These are phyloP conservation scores for Ephemerocybe angulata DNA, from an alignment of 768 basidiomycete species.

Conservation along the genomic window DNA sequence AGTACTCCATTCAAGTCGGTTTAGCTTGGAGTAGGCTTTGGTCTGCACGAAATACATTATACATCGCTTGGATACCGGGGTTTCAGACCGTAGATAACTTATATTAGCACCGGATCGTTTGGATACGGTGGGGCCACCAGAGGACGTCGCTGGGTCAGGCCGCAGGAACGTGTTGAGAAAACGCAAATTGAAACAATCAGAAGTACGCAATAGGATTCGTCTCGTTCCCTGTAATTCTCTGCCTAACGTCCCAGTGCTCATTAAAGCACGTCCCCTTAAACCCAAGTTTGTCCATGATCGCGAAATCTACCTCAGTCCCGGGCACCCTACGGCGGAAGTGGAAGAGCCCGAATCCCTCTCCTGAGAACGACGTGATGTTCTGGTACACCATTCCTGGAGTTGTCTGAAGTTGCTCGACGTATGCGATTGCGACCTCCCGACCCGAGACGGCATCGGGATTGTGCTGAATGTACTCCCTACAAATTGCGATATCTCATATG, in stretches of 20 bases:
- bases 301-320: not conserved
- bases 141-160: too few relatives aligned
- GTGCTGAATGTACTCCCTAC: constrained; percentile 11
- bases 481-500: not conserved
- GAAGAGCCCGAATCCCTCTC: not conserved
- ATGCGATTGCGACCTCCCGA: constrained; percentile 5
- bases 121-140: too few relatives aligned
- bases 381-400: constrained; percentile 4
- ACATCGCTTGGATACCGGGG: too few relatives aligned
- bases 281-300: not conserved
- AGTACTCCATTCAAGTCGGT: too few relatives aligned
- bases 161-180: too few relatives aligned
- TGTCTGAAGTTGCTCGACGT: not conserved
- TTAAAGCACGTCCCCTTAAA: constrained; percentile 5
- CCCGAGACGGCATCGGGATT: constrained; percentile 10
- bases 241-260: constrained; percentile 2
- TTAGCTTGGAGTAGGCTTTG: too few relatives aligned
- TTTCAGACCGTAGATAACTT: too few relatives aligned
- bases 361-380: not conserved
- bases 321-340: not conserved
- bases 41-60: too few relatives aligned
- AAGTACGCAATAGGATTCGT: constrained; percentile 3
- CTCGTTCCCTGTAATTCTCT: constrained; percentile 1
- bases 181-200: too few relatives aligned
- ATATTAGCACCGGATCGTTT: too few relatives aligned